Evolutionary conservation across 768 basidiomycete genomes (phyloP), one percentile per base, ranked within the genome.

Genomic region (Boletus sp.): DNA sequence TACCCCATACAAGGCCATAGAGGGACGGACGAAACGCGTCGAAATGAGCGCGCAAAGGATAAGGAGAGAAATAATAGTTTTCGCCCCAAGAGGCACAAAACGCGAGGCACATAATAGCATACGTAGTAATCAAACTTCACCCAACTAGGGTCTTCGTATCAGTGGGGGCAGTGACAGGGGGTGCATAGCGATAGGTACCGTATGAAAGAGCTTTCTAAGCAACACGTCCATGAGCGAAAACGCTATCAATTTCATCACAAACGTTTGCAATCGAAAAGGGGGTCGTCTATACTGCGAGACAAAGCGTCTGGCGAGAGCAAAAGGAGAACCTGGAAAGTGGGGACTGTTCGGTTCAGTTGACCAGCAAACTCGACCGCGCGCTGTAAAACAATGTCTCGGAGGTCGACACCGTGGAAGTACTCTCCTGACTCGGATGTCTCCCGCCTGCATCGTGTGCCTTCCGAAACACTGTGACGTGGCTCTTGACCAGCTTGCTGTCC

Each of bases 361-460:
- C 58, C 52, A 62, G 35, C 36, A 61, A 44, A 51, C 71, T 70
- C 46, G 70, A 73, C 36, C 64, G 67, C 8, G 71, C 70, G 50
- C 70, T 71, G 40, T 71, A 72, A 57, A 64, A 71, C 32, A 55
- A 37, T n/a, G 68, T 62, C 40, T 61, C 69, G 15, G 45, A 56
- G 33, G 69, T 69, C 39, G 63, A 60, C 41, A 54, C 57, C 20
- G 64, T 65, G 28, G 47, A 63, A 44, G 48, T 69, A 24, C 69
- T 71, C 24, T 71, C 67, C 39, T 66, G 63, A 30, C 69, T 71
- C 14, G 62, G 56, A 29, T 72, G 56, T 33, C 63, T 49, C n/a
- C 53, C 55, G 15, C 5, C 28, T 5, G 36, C 5, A 28, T 56
- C 58, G 28, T 61, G 32, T 24, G 33, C 18, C 45, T 44, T 58